These are phyloP conservation scores for Hypoxylon trugodes DNA, from an alignment of 495 filamentous ascomycete genomes.

Conservation along the genomic window DNA sequence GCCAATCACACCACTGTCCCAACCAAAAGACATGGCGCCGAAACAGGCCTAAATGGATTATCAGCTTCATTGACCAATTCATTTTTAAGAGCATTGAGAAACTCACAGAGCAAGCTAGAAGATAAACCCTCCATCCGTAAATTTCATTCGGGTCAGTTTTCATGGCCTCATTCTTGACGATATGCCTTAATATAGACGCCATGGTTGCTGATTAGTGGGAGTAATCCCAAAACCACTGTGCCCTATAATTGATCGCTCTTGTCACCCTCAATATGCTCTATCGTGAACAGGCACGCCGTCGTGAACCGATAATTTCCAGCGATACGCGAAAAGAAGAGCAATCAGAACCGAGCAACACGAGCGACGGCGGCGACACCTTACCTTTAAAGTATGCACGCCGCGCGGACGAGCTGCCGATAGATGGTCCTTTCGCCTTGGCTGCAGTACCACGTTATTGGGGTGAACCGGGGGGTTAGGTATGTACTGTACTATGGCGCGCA, in stretches of 20 bases:
- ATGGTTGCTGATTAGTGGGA: constrained; percentile 32
- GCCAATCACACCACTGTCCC: constrained; percentile 72
- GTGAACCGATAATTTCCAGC: constrained; percentile 8
- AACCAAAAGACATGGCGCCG: constrained; percentile 77
- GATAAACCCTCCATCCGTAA: constrained; percentile 79
- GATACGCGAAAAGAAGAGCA: constrained; percentile 18
- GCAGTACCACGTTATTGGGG: constrained; percentile 33
- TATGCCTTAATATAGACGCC: constrained; percentile 62
- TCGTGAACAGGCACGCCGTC: constrained; percentile 9
- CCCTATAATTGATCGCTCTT: constrained; percentile 4
- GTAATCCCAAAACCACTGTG: constrained; percentile 14
- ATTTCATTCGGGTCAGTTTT: constrained; percentile 76
- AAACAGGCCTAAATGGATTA: constrained; percentile 66
- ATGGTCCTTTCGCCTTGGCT: constrained; percentile 29
- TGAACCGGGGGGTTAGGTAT: constrained; percentile 9
- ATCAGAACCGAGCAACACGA: constrained; percentile 11
- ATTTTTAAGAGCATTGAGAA: not conserved
- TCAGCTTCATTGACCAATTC: constrained; percentile 1
- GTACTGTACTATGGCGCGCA: too few species aligned
- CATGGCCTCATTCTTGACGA: constrained; percentile 84
- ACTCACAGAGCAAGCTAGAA: constrained; percentile 71
- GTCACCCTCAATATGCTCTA: not conserved
- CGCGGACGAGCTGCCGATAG: constrained; percentile 29
- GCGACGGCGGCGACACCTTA: constrained; percentile 28
- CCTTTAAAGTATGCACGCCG: constrained; percentile 33